Conservation (phyloP, 805 yeast genomes). For the Lipomyces japonicus region DNA sequence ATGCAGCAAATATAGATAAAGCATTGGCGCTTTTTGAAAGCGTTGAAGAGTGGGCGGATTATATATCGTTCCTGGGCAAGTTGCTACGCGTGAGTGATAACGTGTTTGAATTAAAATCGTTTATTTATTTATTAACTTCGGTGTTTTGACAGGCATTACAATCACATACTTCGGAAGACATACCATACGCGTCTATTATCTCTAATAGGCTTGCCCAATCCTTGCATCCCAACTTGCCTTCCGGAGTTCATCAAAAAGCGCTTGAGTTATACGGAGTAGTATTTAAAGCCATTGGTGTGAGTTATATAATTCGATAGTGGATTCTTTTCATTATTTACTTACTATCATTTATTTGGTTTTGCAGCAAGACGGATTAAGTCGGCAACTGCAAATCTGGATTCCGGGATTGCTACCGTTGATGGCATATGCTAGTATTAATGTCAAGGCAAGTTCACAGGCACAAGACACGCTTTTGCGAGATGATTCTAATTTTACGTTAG, state of each 20-base stretch:
- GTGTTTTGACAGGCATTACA: conserved; percentile 34
- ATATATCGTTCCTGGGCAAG: conserved; percentile 80
- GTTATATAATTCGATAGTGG: not conserved
- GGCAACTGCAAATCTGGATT: conserved; percentile 69
- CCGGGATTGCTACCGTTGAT: conserved; percentile 90
- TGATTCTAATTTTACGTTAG: conserved; percentile 7
- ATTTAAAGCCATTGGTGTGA: conserved; percentile 47
- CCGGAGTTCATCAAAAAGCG: conserved; percentile 92
- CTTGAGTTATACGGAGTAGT: conserved; percentile 70
- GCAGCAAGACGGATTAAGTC: conserved; percentile 43
- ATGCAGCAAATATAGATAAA: conserved; percentile 62
- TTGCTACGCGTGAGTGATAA: conserved; percentile 62
- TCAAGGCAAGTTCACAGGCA: conserved; percentile 46
- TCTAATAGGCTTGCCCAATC: conserved; percentile 75
- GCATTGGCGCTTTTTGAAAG: conserved; percentile 73
- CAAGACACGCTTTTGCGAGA: not conserved
- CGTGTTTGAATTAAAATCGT: not conserved
- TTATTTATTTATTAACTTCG: not conserved
- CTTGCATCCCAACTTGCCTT: conserved; percentile 74
- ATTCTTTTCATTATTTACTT: not conserved
- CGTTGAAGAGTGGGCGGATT: conserved; percentile 97
- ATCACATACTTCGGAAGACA: conserved; percentile 37
- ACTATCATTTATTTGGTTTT: not conserved
- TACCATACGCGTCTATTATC: conserved; percentile 66
- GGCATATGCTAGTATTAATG: conserved; percentile 83